Base-by-base conservation (phyloP, 495 filamentous ascomycete species). In the Trichoderma virens region DNA sequence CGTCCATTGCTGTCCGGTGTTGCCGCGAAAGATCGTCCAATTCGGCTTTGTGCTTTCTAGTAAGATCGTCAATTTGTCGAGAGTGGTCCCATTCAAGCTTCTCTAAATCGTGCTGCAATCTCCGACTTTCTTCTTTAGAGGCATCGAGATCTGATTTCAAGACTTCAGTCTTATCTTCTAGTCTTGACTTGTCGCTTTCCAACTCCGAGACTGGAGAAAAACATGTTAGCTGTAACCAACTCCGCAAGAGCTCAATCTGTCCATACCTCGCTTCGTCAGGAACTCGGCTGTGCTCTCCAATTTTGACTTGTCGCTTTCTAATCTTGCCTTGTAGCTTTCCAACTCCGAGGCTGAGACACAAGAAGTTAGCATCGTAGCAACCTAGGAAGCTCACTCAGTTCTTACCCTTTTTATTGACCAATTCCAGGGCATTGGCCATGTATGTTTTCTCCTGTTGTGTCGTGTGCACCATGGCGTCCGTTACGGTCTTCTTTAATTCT, bases 371-470 rank as follows among this genome's bases (percentile, higher is more conserved):
- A n/a, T n/a, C 18, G 64, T 39, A 18, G 59, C 54, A n/a, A n/a
- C 14, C 13, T 8, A 28, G 18, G 30, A 63, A 9, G 39, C 13
- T 5, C 38, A 20, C 28, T 54, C n/a, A 9, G 61, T n/a, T 39
- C 86, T 65, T 79, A 96, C 92, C 83, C n/a, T n/a, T n/a, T n/a
- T n/a, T n/a, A n/a, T 94, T 92, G 68, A 88, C 88, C 5, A 89
- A 30, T 4, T 84, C 82, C 25, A 93, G 78, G 0, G 83, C 81
- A 62, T 93, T 89, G 67, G 91, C 89, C 62, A 90, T 69, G 1
- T 76, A n/a, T n/a, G n/a, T n/a, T n/a, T 79, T 59, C 80, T 84
- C 67, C 80, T 84, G 64, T 88, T 86, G 25, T n/a, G n/a, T n/a
- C n/a, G n/a, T n/a, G n/a, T 82, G 82, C 5, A 82, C 80, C 9